Percentiles rank a stretch among this genome's conserved stretches.
These are phyloP conservation scores for Calonectria montana DNA, from an alignment of 2,329 filamentous ascomycete genomes.

Conservation along the genomic window DNA sequence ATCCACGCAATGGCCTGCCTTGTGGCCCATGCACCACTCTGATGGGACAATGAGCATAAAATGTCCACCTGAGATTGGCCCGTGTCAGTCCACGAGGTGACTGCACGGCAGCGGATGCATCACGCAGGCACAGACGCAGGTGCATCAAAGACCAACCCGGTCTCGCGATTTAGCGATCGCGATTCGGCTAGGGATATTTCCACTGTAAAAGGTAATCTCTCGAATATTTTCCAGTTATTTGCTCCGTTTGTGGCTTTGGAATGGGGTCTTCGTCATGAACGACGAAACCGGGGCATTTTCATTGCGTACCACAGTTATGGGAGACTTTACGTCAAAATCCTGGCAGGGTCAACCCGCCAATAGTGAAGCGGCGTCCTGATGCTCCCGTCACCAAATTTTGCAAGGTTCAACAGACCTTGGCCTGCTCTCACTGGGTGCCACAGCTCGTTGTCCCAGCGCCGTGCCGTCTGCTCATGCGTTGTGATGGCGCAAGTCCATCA, in stretches of 20 bases:
- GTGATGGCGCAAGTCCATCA: slow-evolving; percentile 1
- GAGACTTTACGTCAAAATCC: neutral
- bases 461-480: neutral
- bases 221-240: neutral
- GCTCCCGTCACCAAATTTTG: neutral
- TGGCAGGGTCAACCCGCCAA: neutral
- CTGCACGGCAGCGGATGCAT: slow-evolving; percentile 11
- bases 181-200: slow-evolving; percentile 4
- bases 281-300: neutral
- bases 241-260: neutral
- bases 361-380: neutral
- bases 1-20: slow-evolving; percentile 6
- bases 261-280: neutral
- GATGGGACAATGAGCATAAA: neutral
- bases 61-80: neutral
- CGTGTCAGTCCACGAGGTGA: neutral
- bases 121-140: slow-evolving; percentile 14
- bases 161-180: slow-evolving; percentile 9
- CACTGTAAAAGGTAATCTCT: neutral
- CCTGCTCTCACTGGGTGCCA: slow-evolving; percentile 5
- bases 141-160: slow-evolving; percentile 9
- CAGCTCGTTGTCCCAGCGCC: slow-evolving; percentile 6
- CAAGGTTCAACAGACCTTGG: neutral
- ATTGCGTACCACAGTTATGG: neutral
- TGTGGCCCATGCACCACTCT: slow-evolving; percentile 4